Base-by-base conservation (phyloP, 1,139 yeast genomes). In the Pichia sp. region DNA sequence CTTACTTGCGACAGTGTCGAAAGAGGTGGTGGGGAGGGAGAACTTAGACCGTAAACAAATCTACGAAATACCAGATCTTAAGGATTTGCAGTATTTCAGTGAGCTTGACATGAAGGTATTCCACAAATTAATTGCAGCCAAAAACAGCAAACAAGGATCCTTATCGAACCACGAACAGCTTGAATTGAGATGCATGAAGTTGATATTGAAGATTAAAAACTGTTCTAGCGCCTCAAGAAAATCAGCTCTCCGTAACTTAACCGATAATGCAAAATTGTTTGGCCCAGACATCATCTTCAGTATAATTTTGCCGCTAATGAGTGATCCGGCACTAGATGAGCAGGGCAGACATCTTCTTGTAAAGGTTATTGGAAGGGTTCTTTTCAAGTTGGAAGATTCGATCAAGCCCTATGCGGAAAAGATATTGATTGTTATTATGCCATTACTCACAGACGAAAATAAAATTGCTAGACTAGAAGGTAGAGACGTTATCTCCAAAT, bases 311-410 rank as follows among this genome's bases (percentile, higher is more conserved):
- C 96, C 97, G 0, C 70, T 92, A 16, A 71, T 92, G 42, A 73
- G 87, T 66, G 97, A 90, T 60, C 84, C 84, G 29, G 71, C 80
- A 8, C 72, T 90, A 44, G 95, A 86, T 61, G 95, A 88, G 53
- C 90, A 85, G 61, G 97, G 92, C 67, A 76, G 96, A 34, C 96
- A 90, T 70, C 69, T 89, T 15, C 72, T 92, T 55, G 87, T 90
- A 11, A 92, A 90, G 66, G 79, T 88, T 8, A 72, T 88, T 13
- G 90, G 87, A 41, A 75, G 96, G 45, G 75, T 89, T 0, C 68
- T 92, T 16, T 80, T 78, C 66, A 84, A 78, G 60, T 72, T 90
- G 19, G 90, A 84, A 47, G 86, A 79, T 47, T 67, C 77, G 52
- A 79, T 89, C 1, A 74, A 85, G 45, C 97, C 97, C 0, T 88